Percentiles rank a stretch among this genome's conserved stretches.
Evolutionary conservation across 148 eudicot species (phyloP).

Genomic region (Cornus florida): DNA sequence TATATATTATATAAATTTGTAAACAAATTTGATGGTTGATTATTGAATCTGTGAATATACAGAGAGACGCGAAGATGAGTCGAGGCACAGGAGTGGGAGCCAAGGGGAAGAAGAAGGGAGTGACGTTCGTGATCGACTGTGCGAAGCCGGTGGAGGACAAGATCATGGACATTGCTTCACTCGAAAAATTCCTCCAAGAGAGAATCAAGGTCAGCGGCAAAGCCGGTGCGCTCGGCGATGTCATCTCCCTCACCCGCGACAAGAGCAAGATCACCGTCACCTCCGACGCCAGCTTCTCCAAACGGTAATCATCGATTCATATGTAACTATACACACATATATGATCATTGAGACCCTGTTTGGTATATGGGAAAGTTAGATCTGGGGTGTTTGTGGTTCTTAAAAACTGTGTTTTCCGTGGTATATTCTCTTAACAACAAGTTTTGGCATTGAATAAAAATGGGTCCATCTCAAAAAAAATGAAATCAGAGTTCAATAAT

Average conservation of each 20-base stretch:
- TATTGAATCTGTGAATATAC: not conserved
- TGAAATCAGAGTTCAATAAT: no score
- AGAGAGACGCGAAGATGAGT: slow-evolving; percentile 33
- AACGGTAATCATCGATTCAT: slow-evolving; percentile 20
- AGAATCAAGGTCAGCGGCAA: slow-evolving; percentile 52
- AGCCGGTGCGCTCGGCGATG: slow-evolving; percentile 48
- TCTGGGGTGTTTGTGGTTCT: no score
- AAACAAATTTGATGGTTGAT: no score
- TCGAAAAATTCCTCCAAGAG: slow-evolving; percentile 50
- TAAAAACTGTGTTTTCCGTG: no score
- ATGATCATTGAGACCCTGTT: not conserved
- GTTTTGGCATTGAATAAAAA: not conserved
- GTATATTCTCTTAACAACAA: not conserved
- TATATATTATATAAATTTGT: not conserved
- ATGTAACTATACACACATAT: not conserved
- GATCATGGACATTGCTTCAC: slow-evolving; percentile 50
- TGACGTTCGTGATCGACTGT: slow-evolving; percentile 42
- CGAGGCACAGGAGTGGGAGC: slow-evolving; percentile 31
- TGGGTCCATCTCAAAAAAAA: not conserved
- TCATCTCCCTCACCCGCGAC: slow-evolving; percentile 40
- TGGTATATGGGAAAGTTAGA: not conserved
- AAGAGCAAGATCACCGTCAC: slow-evolving; percentile 50
- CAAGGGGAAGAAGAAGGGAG: slow-evolving; percentile 51
- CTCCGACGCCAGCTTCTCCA: slow-evolving; percentile 37
- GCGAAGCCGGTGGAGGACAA: slow-evolving; percentile 52